Percentiles rank a stretch among this genome's conserved stretches.
Conservation (phyloP, 345 rosid genomes). For the Syzygium grande region DNA sequence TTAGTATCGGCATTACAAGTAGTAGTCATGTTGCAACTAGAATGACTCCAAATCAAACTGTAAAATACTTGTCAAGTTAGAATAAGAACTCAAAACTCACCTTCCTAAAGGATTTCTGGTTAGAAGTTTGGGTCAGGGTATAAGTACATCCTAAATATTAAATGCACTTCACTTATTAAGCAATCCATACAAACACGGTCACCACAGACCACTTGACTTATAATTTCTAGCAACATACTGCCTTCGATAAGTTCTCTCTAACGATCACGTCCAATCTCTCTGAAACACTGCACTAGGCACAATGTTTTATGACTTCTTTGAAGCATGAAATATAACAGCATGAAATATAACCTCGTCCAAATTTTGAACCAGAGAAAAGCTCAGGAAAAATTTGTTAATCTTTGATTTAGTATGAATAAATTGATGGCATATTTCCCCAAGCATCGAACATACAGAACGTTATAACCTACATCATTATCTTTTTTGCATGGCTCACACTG, state of each 20-base stretch:
- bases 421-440: not conserved
- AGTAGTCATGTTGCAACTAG: not conserved
- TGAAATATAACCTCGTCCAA: not conserved
- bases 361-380: not conserved
- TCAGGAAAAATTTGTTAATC: not conserved
- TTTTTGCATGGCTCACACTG: not conserved
- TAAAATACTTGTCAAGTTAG: not conserved
- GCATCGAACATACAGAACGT: not conserved
- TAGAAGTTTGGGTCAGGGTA: not conserved
- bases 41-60: not conserved
- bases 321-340: not conserved
- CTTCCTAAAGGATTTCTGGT: not conserved
- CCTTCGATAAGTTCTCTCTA: not conserved
- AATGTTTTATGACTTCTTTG: not conserved
- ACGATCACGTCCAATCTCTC: not conserved
- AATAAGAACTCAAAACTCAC: not conserved
- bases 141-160: not conserved
- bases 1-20: not conserved
- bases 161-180: not conserved
- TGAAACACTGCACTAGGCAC: not conserved
- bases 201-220: not conserved
- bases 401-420: not conserved
- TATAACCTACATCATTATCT: not conserved
- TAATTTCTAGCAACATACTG: not conserved
- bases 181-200: not conserved